These are phyloP conservation scores for Phytophthora fragariaefolia DNA, from an alignment of 352 stramenopile genomes.

Conservation along the genomic window DNA sequence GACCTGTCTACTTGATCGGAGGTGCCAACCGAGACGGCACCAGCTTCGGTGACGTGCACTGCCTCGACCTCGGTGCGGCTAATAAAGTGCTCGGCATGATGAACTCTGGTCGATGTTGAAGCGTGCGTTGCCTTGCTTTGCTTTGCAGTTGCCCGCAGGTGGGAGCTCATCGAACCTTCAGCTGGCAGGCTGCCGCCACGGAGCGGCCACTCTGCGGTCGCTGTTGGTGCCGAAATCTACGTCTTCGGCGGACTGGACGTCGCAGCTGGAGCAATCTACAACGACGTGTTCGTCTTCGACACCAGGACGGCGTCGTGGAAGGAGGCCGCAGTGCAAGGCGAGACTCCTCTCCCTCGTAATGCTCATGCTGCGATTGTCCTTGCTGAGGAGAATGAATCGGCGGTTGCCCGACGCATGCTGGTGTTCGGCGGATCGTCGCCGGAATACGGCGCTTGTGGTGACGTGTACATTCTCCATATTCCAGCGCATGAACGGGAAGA, in stretches of 20 bases:
- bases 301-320: slow-evolving; percentile 48
- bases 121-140: not conserved
- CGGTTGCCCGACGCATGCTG: slow-evolving; percentile 42
- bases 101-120: no score
- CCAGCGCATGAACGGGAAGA: not conserved
- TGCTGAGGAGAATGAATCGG: not conserved
- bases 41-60: slow-evolving; percentile 63
- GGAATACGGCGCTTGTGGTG: slow-evolving; percentile 51
- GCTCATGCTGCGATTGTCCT: slow-evolving; percentile 60
- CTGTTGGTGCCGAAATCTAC: slow-evolving; percentile 46
- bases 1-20: slow-evolving; percentile 64
- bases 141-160: slow-evolving; percentile 21
- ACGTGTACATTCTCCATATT: slow-evolving; percentile 59
- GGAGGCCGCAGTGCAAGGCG: slow-evolving; percentile 37
- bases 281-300: slow-evolving; percentile 62
- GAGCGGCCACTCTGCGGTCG: slow-evolving; percentile 70
- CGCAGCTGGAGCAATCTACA: slow-evolving; percentile 50
- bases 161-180: slow-evolving; percentile 29
- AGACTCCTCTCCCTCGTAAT: slow-evolving; percentile 54
- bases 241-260: slow-evolving; percentile 75
- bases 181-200: slow-evolving; percentile 42
- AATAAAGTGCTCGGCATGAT: not conserved
- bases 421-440: slow-evolving; percentile 72
- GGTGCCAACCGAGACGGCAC: slow-evolving; percentile 59
- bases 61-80: slow-evolving; percentile 57